These are phyloP conservation scores for Periconia macrospinosa DNA, from an alignment of 2,329 filamentous ascomycete genomes.

Conservation along the genomic window DNA sequence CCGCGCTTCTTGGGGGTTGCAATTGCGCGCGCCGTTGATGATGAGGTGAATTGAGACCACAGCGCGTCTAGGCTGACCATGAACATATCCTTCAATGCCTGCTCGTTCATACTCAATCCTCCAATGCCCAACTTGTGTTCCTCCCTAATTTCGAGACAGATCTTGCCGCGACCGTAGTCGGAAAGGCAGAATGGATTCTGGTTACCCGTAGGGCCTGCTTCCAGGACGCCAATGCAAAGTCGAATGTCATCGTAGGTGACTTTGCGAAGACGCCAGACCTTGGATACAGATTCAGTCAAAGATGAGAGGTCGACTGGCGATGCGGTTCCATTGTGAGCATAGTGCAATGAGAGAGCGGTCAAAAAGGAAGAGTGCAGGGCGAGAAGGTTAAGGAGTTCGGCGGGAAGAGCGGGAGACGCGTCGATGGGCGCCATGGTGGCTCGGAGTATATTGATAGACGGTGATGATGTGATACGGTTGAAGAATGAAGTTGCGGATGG, in stretches of 20 bases:
- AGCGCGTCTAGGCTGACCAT: constrained; percentile 49
- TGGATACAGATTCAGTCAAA: constrained; percentile 45
- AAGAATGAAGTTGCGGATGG: constrained; percentile 24
- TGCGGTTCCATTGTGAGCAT: constrained; percentile 52
- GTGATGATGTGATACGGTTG: constrained; percentile 16
- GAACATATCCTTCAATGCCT: constrained; percentile 54
- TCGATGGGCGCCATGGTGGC: constrained; percentile 33
- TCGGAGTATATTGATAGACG: not conserved
- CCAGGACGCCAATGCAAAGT: constrained; percentile 48
- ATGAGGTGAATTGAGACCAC: constrained; percentile 46
- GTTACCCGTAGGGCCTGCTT: constrained; percentile 27
- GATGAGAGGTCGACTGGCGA: constrained; percentile 46
- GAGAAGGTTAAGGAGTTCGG: constrained; percentile 47
- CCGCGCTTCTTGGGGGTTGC: constrained; percentile 40
- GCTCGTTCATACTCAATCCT: constrained; percentile 46
- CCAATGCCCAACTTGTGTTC: constrained; percentile 26
- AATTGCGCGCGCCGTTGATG: constrained; percentile 26
- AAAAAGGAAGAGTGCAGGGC: constrained; percentile 53
- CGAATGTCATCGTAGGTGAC: constrained; percentile 51
- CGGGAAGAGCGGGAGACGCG: constrained; percentile 39
- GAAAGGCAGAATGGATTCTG: constrained; percentile 44
- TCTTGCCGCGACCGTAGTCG: constrained; percentile 47
- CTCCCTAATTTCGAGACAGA: constrained; percentile 45
- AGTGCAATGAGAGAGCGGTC: constrained; percentile 52
- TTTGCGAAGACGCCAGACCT: constrained; percentile 50